Conservation (phyloP, 1,284 basidiomycete species). For the Papiliotrema fonsecae region DNA sequence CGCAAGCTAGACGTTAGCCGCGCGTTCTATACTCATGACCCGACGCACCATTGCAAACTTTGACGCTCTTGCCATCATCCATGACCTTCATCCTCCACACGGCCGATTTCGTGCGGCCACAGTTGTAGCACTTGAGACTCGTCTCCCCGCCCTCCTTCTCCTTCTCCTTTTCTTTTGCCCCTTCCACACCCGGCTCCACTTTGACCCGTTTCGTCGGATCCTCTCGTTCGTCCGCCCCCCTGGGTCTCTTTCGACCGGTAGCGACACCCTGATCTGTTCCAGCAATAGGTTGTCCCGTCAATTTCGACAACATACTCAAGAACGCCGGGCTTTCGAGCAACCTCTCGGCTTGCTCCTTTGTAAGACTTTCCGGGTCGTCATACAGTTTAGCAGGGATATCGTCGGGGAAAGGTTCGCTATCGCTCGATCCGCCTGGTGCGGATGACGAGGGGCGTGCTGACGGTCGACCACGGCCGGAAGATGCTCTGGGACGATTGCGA, state of each 20-base stretch:
- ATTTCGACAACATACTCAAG: conserved; percentile 30
- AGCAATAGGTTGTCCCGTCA: conserved; percentile 22
- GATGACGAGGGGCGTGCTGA: not conserved
- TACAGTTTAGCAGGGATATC: conserved; percentile 26
- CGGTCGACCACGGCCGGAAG: not conserved
- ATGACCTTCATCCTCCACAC: conserved; percentile 43
- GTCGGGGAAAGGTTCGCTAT: conserved; percentile 14
- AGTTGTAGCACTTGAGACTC: conserved; percentile 38
- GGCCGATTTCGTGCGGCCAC: conserved; percentile 37
- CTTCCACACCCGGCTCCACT: conserved; percentile 7
- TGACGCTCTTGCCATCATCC: conserved; percentile 31
- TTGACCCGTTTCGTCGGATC: conserved; percentile 9
- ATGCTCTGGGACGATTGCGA: too few species aligned
- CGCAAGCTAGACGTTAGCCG: conserved; percentile 34
- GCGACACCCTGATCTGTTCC: too few species aligned
- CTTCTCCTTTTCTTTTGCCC: not conserved
- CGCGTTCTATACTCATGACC: not conserved
- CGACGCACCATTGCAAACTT: conserved; percentile 44
- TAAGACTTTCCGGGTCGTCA: conserved; percentile 28
- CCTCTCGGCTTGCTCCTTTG: conserved; percentile 36
- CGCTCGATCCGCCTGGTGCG: conserved; percentile 4
- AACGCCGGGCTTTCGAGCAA: conserved; percentile 34
- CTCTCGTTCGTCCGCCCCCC: not conserved
- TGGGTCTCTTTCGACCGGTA: conserved; percentile 1
- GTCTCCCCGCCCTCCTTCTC: conserved; percentile 6